Conservation (phyloP, 768 basidiomycete genomes). For the Lepiota brunneoincarnata region DNA sequence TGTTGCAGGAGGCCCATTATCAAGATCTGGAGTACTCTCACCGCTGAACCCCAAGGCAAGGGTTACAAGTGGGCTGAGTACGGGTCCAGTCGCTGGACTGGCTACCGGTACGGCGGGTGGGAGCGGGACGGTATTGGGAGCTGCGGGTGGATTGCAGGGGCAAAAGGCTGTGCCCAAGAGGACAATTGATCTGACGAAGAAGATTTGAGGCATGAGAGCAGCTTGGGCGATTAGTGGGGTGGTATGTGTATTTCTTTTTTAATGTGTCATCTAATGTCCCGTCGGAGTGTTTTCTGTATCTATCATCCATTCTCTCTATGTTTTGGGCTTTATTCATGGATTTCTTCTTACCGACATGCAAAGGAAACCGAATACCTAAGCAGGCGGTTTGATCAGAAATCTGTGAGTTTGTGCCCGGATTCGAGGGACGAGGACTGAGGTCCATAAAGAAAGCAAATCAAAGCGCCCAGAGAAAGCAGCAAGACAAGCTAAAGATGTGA, state of each 20-base stretch:
- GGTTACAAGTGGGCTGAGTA: conserved; percentile 39
- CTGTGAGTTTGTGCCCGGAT: too few species aligned
- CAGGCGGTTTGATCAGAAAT: too few species aligned
- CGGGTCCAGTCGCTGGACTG: conserved; percentile 18
- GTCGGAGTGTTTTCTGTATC: too few species aligned
- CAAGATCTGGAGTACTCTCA: conserved; percentile 54
- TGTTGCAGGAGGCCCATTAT: conserved; percentile 19
- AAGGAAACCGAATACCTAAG: too few species aligned
- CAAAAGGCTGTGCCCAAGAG: conserved; percentile 25
- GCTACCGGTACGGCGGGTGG: conserved; percentile 13
- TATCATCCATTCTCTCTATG: too few species aligned
- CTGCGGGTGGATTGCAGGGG: conserved; percentile 18
- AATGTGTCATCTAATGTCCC: conserved; percentile 1
- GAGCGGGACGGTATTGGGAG: background rate
- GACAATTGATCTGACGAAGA: conserved; percentile 29
- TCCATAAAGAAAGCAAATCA: too few species aligned
- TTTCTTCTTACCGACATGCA: too few species aligned
- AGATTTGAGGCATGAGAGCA: conserved; percentile 8
- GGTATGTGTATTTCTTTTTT: conserved; percentile 1
- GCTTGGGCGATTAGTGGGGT: background rate
- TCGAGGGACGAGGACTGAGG: too few species aligned
- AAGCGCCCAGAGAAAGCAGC: background rate
- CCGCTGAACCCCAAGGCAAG: conserved; percentile 74
- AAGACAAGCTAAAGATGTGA: background rate
- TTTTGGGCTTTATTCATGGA: too few species aligned